phyloP scores from a whole-genome alignment of 2,329 filamentous ascomycete species.

The Aspergillus latus region DNA sequence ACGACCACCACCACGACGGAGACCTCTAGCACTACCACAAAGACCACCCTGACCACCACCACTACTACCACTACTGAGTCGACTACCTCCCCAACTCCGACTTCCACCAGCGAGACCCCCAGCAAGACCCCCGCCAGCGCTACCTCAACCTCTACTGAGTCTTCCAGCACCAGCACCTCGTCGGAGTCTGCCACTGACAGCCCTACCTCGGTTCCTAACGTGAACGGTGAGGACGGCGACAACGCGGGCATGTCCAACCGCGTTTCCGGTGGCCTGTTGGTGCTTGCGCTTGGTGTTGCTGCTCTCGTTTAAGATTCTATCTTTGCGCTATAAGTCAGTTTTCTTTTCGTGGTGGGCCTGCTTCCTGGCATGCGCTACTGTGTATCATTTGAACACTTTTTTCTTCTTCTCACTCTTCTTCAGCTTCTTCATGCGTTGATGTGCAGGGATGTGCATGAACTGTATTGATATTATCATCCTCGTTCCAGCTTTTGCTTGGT shows the following conservation, averaged over 20 bases:
- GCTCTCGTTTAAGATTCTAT: conserved; percentile 34
- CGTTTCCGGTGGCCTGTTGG: conserved; percentile 38
- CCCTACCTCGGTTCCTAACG: conserved; percentile 30
- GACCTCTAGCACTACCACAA: conserved; percentile 25
- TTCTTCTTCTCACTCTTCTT: background rate
- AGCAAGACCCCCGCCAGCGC: conserved; percentile 20
- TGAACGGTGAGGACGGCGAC: conserved; percentile 19
- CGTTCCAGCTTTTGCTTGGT: background rate
- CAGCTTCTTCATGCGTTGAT: background rate
- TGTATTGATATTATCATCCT: background rate
- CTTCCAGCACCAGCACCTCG: conserved; percentile 2
- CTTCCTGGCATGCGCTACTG: background rate
- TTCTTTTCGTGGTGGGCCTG: background rate
- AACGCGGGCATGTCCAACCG: conserved; percentile 31
- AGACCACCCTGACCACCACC: conserved; percentile 22
- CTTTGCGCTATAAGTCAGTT: background rate
- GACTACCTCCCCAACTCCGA: conserved; percentile 18
- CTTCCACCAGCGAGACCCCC: conserved; percentile 23
- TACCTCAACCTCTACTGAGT: conserved; percentile 21
- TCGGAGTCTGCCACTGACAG: conserved; percentile 19
- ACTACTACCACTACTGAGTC: conserved; percentile 27
- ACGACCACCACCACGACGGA: conserved; percentile 19
- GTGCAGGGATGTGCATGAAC: background rate
- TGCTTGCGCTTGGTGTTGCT: conserved; percentile 35
- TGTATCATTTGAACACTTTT: conserved; percentile 1